A percentile compares a stretch with the other conserved stretches of the same genome.
phyloP scores from a whole-genome alignment of 164 flowering plant species.

The Vitis amurensis region DNA sequence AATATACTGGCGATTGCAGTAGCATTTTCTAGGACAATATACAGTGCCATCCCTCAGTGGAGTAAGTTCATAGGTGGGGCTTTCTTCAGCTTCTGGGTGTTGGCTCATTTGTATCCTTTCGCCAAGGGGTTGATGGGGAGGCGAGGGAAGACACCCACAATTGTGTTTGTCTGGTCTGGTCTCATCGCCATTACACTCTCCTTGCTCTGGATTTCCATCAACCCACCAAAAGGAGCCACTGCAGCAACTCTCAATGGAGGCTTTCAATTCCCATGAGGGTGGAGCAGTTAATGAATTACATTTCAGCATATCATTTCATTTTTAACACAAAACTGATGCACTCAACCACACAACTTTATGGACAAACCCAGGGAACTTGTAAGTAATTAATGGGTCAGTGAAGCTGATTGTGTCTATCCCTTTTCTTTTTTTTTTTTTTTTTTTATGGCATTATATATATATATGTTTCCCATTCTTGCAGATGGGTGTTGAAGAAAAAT shows the following conservation, averaged over 20 bases:
- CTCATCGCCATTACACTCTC: constrained; percentile 74
- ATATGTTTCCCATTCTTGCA: too few relatives aligned
- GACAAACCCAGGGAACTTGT: too few relatives aligned
- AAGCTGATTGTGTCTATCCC: too few relatives aligned
- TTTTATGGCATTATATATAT: too few relatives aligned
- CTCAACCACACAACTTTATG: too few relatives aligned
- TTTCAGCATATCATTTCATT: too few relatives aligned
- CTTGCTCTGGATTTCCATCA: constrained; percentile 59
- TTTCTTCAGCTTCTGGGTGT: constrained; percentile 82
- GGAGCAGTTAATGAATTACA: background rate
- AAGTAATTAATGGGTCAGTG: too few relatives aligned
- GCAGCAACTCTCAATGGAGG: constrained; percentile 23
- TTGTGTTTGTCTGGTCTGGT: constrained; percentile 80
- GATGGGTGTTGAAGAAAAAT: too few relatives aligned
- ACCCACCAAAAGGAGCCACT: constrained; percentile 28
- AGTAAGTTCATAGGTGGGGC: constrained; percentile 70
- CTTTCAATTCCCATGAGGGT: constrained; percentile 46
- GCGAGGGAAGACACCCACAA: constrained; percentile 71
- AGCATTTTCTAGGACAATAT: constrained; percentile 57
- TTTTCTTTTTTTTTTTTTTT: too few relatives aligned
- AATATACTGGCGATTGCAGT: constrained; percentile 59
- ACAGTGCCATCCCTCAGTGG: constrained; percentile 59
- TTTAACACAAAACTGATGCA: too few relatives aligned
- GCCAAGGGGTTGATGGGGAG: constrained; percentile 87
- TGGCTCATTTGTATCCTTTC: constrained; percentile 76